Percentiles rank a stretch among this genome's conserved stretches.
phyloP scores from a whole-genome alignment of 129 eudicot genomes.

The Erigeron canadensis region DNA sequence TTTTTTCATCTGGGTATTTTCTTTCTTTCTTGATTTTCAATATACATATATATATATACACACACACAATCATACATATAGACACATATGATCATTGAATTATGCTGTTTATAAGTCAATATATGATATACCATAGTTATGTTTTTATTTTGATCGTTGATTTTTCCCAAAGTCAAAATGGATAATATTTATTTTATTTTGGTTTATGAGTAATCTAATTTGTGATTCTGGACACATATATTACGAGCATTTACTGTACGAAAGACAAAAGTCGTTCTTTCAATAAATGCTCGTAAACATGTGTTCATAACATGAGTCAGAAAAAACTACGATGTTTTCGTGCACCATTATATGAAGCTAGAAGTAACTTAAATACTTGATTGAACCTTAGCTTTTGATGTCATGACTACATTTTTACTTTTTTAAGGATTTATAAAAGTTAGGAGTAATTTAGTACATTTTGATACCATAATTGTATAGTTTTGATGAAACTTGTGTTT shows the following conservation, averaged over 20 bases:
- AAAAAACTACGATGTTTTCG: background rate
- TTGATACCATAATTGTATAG: constrained; percentile 5
- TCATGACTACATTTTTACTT: constrained; percentile 5
- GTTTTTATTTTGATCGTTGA: constrained; percentile 15
- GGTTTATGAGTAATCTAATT: no score
- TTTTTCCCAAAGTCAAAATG: background rate
- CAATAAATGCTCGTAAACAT: no score
- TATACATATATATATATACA: no score
- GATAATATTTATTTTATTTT: no score
- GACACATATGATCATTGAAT: constrained; percentile 12
- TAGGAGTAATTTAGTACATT: background rate
- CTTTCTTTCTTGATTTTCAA: constrained; percentile 3
- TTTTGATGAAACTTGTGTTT: background rate
- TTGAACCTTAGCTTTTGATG: constrained; percentile 4
- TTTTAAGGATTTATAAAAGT: background rate
- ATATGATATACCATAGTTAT: background rate
- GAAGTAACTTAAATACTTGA: no score
- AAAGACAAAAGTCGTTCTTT: no score
- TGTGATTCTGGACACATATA: no score
- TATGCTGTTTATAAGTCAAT: constrained; percentile 4
- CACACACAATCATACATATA: no score
- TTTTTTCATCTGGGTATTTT: background rate
- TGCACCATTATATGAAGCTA: background rate
- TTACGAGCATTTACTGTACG: no score
- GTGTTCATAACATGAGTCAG: no score